These are phyloP conservation scores for Warburgia ugandensis DNA, from an alignment of 164 flowering plant species.

Conservation along the genomic window DNA sequence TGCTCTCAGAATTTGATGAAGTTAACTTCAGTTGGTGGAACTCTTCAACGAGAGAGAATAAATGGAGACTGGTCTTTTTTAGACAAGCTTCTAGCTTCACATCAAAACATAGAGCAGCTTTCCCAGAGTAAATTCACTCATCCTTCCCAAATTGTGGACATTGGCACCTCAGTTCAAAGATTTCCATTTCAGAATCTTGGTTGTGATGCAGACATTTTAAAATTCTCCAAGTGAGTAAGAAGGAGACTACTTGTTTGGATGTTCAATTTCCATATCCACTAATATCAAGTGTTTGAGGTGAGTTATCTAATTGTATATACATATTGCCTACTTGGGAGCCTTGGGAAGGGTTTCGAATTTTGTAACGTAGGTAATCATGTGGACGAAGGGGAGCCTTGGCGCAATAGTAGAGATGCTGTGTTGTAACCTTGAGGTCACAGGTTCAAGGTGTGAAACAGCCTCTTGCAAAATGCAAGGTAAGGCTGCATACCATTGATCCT, in stretches of 20 bases:
- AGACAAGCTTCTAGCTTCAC: conserved; percentile 70
- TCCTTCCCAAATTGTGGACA: conserved; percentile 16
- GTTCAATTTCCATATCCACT: neutral
- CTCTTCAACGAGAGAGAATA: conserved; percentile 21
- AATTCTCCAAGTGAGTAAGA: conserved; percentile 42
- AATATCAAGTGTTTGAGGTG: neutral
- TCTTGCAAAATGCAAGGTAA: too few relatives aligned
- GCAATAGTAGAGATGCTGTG: too few relatives aligned
- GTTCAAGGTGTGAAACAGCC: too few relatives aligned
- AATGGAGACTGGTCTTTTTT: conserved; percentile 64
- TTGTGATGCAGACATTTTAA: conserved; percentile 30
- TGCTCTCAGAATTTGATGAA: conserved; percentile 40
- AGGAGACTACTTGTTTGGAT: neutral
- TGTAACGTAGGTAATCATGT: too few relatives aligned
- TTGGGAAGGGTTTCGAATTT: too few relatives aligned
- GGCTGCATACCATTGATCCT: too few relatives aligned
- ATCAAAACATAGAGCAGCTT: conserved; percentile 29
- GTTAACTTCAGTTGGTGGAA: conserved; percentile 17
- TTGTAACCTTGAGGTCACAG: too few relatives aligned
- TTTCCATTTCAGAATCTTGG: conserved; percentile 46
- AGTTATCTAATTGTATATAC: conserved; percentile 4
- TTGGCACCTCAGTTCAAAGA: conserved; percentile 23
- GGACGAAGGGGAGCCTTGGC: too few relatives aligned
- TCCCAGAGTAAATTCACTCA: conserved; percentile 17
- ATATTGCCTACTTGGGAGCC: too few relatives aligned